Percentiles rank a stretch among this genome's conserved stretches.
phyloP scores from a whole-genome alignment of 2,329 filamentous ascomycete species.

The Ascocoryne sarcoides region DNA sequence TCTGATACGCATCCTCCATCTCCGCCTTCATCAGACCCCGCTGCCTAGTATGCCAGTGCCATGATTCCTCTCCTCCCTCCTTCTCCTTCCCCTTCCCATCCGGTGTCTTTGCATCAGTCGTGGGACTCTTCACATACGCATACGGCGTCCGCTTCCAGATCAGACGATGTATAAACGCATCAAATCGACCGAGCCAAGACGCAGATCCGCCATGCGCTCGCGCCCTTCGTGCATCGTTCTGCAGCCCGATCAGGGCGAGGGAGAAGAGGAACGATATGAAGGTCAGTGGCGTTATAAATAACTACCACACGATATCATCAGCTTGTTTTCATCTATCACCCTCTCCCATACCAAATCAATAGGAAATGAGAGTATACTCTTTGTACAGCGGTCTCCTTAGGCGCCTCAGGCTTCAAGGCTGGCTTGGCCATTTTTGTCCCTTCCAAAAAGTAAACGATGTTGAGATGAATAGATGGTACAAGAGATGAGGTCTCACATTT shows the following conservation, averaged over 20 bases:
- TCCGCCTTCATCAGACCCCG: conserved; percentile 27
- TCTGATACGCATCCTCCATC: conserved; percentile 25
- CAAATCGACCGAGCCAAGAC: conserved; percentile 9
- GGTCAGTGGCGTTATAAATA: conserved; percentile 26
- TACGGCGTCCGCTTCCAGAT: conserved; percentile 20
- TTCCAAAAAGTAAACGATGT: too few relatives aligned
- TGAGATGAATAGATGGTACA: too few relatives aligned
- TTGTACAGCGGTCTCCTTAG: conserved; percentile 19
- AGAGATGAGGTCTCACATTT: too few relatives aligned
- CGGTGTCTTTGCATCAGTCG: neutral
- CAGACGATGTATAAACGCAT: conserved; percentile 15
- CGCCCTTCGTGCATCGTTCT: conserved; percentile 17
- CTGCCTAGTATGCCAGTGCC: conserved; percentile 28
- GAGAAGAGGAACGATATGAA: conserved; percentile 53
- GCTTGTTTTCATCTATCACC: neutral
- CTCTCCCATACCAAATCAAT: neutral
- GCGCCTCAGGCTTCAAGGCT: conserved; percentile 18
- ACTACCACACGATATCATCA: conserved; percentile 12
- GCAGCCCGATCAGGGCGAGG: conserved; percentile 24
- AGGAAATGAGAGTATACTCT: conserved; percentile 12
- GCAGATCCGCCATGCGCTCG: too few relatives aligned
- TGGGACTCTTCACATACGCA: conserved; percentile 18
- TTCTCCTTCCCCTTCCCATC: conserved; percentile 1
- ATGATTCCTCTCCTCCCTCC: conserved; percentile 16
- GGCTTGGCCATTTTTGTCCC: too few relatives aligned